Evolutionary conservation across 352 stramenopile genomes (phyloP), one percentile per base, ranked within the genome.

Genomic region (Pythium brachiatum): DNA sequence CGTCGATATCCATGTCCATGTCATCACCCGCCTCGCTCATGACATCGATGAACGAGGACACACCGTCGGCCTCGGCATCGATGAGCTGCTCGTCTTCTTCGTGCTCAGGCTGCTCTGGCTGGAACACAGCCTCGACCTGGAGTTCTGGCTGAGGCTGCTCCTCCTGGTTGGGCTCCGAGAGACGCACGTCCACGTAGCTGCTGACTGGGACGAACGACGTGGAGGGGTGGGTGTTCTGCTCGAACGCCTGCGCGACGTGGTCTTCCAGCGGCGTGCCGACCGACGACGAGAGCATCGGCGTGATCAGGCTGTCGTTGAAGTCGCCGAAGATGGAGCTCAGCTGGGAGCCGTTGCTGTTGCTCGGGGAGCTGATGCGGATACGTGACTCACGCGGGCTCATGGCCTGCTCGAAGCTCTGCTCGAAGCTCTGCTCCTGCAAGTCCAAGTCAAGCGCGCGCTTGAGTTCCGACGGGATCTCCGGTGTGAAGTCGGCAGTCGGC

Each of bases 1-100:
- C 57, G 31, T 81, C 75, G 5, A 79, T 75, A 34, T 83, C 71
- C 26, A 86, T 66, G 8, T 74, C 57, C 15, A 34, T 67, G 32
- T 76, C 66, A 25, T 68, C 57, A 25, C 66, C 67, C 0, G 66
- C 47, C 7, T 72, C 60, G 34, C 66, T 72, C 29, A 62, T 53
- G 32, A 68, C 57, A 11, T 71, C 68, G 38, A 74, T 54, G 29
- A 71, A 70, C 43, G 73, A 73, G n/a, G 76, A 80, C 0, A 68
- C 69, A 16, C 38, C 52, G n/a, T 54, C 66, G 16, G 69, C 62
- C n/a, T 69, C 72, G 16, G 55, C 64, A 34, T 74, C 60, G 53
- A 69, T 59, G 43, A 75, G 61, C 12, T 70, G 53, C 7, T 76
- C 60, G 21, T 65, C 62, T 29, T 43, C 34, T 18, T 58, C 53